Percentiles rank a stretch among this genome's conserved stretches.
These are phyloP conservation scores for Cydonia oblonga DNA, from an alignment of 331 rosid genomes.

Conservation along the genomic window DNA sequence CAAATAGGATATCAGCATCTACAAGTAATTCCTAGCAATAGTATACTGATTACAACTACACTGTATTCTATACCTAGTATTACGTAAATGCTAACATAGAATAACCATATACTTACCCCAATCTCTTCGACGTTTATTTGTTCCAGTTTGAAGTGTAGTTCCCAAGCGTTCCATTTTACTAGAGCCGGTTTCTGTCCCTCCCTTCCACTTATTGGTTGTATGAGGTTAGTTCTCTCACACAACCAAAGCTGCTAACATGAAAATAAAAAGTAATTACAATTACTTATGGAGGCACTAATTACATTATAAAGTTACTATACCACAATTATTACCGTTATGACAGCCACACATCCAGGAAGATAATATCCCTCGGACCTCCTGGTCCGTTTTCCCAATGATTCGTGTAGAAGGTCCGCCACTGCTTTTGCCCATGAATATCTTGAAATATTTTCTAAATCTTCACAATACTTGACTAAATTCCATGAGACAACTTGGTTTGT, in stretches of 20 bases:
- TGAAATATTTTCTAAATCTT: background rate
- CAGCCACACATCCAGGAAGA: background rate
- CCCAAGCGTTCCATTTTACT: background rate
- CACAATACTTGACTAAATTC: background rate
- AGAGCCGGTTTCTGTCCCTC: background rate
- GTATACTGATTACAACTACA: background rate
- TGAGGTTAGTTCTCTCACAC: no score
- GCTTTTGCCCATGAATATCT: constrained; percentile 2
- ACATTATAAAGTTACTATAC: no score
- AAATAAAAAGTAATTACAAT: no score
- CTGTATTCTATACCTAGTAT: no score
- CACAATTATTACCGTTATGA: background rate
- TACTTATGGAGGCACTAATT: no score
- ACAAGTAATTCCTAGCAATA: background rate
- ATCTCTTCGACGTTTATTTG: background rate
- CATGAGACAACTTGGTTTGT: background rate
- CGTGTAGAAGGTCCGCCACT: background rate
- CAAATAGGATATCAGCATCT: background rate
- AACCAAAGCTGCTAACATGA: background rate
- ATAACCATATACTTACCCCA: background rate
- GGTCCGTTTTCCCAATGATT: background rate
- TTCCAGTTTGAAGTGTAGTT: background rate
- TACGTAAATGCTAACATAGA: background rate
- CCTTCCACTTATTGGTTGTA: background rate
- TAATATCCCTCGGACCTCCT: background rate